Conservation (phyloP, 176 grass and related monocot species). For the Miscanthus lutarioriparius region DNA sequence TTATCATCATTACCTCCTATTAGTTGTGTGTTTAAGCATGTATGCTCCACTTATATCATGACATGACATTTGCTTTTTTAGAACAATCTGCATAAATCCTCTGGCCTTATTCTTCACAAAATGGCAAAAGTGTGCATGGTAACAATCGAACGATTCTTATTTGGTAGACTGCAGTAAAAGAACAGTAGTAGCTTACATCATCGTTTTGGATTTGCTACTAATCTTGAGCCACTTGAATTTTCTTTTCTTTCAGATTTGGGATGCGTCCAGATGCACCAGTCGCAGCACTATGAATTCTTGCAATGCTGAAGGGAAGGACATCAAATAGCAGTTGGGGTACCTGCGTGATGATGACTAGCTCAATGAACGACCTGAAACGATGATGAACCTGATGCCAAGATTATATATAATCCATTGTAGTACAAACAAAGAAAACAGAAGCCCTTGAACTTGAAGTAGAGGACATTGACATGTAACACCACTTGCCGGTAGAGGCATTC, state of each 20-base stretch:
- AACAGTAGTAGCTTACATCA: neutral
- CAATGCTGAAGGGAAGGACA: neutral
- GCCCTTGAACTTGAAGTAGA: neutral
- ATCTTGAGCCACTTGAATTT: neutral
- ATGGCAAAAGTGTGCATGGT: neutral
- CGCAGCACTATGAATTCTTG: neutral
- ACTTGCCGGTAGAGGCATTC: neutral
- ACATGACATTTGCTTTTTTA: neutral
- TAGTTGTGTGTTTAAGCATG: neutral
- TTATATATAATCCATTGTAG: neutral
- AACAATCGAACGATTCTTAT: neutral
- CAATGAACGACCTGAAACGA: neutral
- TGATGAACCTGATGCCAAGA: neutral
- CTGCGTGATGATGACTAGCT: neutral
- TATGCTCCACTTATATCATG: neutral
- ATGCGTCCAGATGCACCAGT: too few species aligned
- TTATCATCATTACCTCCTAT: neutral
- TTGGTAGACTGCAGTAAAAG: neutral
- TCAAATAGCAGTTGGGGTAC: neutral
- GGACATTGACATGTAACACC: neutral
- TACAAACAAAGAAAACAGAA: neutral
- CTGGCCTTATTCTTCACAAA: neutral
- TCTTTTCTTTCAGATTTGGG: neutral
- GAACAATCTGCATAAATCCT: neutral
- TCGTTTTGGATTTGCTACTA: neutral